Conservation (phyloP, 768 basidiomycete genomes). For the Leccinum subtestaceum region DNA sequence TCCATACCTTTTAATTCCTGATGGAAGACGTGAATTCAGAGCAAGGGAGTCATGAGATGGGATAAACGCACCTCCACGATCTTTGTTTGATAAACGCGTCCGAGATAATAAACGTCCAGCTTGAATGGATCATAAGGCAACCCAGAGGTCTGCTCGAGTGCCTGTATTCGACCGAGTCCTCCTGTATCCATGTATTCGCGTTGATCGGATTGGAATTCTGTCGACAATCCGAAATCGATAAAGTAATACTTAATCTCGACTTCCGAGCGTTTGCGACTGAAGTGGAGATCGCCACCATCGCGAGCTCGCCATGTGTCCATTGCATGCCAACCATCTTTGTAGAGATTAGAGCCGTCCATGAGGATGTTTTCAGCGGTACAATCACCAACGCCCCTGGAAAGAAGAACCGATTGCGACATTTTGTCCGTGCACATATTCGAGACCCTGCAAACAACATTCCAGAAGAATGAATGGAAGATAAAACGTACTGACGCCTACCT, state of each 20-base stretch:
- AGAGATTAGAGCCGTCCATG: conserved; percentile 9
- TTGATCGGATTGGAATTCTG: too few species aligned
- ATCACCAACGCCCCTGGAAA: too few species aligned
- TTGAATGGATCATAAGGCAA: conserved; percentile 32
- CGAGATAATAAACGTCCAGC: conserved; percentile 29
- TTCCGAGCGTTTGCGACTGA: conserved; percentile 21
- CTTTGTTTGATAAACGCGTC: conserved; percentile 21
- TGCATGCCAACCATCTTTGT: conserved; percentile 29
- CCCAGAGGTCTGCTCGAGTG: conserved; percentile 21
- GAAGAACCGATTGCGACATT: too few species aligned
- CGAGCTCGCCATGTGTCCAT: conserved; percentile 1
- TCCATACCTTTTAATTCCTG: conserved; percentile 11
- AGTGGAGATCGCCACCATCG: conserved; percentile 5
- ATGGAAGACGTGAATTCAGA: not conserved
- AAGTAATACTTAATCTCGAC: conserved; percentile 31
- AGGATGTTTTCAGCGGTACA: too few species aligned
- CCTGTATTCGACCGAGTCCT: conserved; percentile 10
- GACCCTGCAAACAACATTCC: too few species aligned
- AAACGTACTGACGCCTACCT: too few species aligned
- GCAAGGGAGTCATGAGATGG: not conserved
- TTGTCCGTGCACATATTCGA: too few species aligned
- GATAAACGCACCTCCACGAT: conserved; percentile 11
- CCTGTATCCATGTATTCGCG: not conserved
- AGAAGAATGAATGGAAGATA: too few species aligned
- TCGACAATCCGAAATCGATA: conserved; percentile 37